Base-by-base conservation (phyloP, 352 stramenopile species). In the Phytophthora pini region DNA sequence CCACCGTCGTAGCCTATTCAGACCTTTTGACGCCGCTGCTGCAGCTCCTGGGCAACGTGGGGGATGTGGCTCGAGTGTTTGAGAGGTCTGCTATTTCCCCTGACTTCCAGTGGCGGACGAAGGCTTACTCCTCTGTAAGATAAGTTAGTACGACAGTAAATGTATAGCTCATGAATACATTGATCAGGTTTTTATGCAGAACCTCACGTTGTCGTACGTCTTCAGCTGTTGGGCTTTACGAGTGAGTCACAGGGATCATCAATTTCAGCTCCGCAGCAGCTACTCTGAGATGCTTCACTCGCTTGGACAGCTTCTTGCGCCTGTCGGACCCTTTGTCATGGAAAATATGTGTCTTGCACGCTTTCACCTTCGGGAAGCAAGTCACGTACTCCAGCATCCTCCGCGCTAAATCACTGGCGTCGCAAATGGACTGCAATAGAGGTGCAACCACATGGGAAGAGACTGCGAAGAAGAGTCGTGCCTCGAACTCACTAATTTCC, bases 351-450 rank as follows among this genome's bases (percentile, higher is more conserved):
- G n/a, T 49, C 22, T 38, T 47, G 15, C 38, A 54, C 4, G 34
- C 32, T 11, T 31, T 17, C 11, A 70, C 58, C 4, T 63, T 65
- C 12, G 55, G 69, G 26, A 61, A 39, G n/a, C 39, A 36, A 12
- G 59, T 62, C 43, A 64, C 55, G 31, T 77, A 77, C 17, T 70
- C 56, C 31, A 65, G 63, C 68, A 76, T 65, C 32, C 51, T 61
- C 17, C 62, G 56, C 11, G 62, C 47, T 8, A 76, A 53, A 31
- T 62, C 52, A 27, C 49, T 47, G 17, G 51, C 32, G 24, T 69
- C 52, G 32, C 56, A 72, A 36, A 71, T 49, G 0, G 68, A 61
- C 32, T 59, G 56, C 2, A 76, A 43, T 9, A 76, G 53, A 6
- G 68, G 68, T 0, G 62, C 57, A n/a, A 76, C 45, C 24, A 68